Evolutionary conservation across 1,284 basidiomycete genomes (phyloP), one percentile per base, ranked within the genome.

Genomic region (Microstroma glucosiphilum): DNA sequence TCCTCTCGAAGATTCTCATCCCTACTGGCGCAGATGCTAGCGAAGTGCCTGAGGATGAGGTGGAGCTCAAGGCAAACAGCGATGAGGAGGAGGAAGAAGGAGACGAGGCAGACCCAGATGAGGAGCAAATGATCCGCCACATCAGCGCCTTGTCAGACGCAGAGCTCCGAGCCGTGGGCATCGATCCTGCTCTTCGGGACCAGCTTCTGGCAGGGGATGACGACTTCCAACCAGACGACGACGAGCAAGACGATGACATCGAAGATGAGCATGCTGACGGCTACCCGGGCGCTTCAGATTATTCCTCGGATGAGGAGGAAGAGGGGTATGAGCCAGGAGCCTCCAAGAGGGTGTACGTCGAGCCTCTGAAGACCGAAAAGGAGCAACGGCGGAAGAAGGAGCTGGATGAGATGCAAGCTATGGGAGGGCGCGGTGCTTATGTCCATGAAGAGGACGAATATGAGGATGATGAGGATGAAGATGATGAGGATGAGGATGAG

Each of bases 221-320:
- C 40, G 69, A 68, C 12, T 63, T 17, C 19, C 49, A 59, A 7
- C 64, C 66, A 7, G 57, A 56, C 23, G 48, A 30, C 25, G 58
- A 64, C 2, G 69, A 71, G 43, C 63, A 63, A 30, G 59, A 57
- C 6, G 30, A 4, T 9, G 30, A 37, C 30, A 37, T 37, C 9
- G 49, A 56, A 26, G 61, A 60, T 13, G 62, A 56, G 9, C 40
- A 51, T 21, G 63, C 61, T 19, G 51, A 54, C 8, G 68, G 68
- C 1, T 78, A 73, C 57, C 63, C 76, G 19, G 76, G 76, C 21
- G 73, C 76, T 1, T 75, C 73, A n/a, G 76, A 78, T 54, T 57
- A 77, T 12, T 70, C 68, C 54, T 75, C 77, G 41, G 63, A 64
- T 11, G 64, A 66, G n/a, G 64, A 66, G 17, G 46, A 49, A 6